Base-by-base conservation (phyloP, 495 filamentous ascomycete species). In the Aspergillus homomorphus region DNA sequence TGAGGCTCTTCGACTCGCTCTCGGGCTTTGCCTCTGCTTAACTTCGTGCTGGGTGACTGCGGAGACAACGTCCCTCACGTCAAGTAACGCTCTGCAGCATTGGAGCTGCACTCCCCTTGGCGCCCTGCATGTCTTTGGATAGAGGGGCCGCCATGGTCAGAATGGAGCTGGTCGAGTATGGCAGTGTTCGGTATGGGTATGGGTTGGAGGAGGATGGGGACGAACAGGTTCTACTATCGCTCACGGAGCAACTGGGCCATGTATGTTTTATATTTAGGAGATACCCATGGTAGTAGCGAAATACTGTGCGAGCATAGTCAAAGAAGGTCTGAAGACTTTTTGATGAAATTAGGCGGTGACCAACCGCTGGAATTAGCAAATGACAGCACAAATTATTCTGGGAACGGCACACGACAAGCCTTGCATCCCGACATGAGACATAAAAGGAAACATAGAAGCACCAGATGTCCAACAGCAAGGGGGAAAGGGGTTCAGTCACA, bases 221-320 rank as follows among this genome's bases (percentile, higher is more conserved):
- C 16, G 52, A 54, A 53, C 54, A 51, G 59, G 50, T 21, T 53
- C 59, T 33, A 26, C 45, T 57, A 41, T 55, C 48, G 53, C 57
- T 33, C 54, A 41, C 58, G 49, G 57, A 58, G 33, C 18, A 38
- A 54, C 46, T 61, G 53, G 57, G 66, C 48, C 48, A 48, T 59
- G 45, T 54, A 44, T 52, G 54, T 63, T 64, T 68, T 54, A 62
- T 63, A 64, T 46, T 58, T 60, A 62, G 59, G 60, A 67, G 66
- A 71, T 71, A 71, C 69, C 69, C 69, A 65, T 63, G 50, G 53
- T 59, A 57, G 59, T 24, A 61, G 48, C 26, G 54, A 44, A 55
- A 44, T 53, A 64, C 54, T 55, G 53, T 51, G 54, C 30, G 54
- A 43, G 20, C 30, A 23, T 28, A 44, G 52, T 41, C 20, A 55